phyloP scores from a whole-genome alignment of 805 yeast genomes.

The Nakazawaea populi region DNA sequence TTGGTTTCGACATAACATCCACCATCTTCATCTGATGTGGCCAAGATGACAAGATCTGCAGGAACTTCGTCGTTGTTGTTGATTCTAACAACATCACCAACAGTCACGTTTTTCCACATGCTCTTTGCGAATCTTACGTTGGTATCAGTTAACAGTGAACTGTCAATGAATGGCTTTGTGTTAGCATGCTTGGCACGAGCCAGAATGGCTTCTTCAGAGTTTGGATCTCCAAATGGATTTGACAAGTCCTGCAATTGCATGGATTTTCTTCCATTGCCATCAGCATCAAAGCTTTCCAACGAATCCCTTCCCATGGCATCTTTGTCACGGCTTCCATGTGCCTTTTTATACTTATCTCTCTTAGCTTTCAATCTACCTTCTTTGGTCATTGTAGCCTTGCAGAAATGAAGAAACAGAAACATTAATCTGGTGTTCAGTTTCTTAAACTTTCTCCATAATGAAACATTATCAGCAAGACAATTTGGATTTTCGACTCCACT shows the following conservation, averaged over 20 bases:
- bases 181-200: not conserved
- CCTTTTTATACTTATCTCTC: conserved; percentile 6
- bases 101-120: conserved; percentile 63
- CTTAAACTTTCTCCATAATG: conserved; percentile 65
- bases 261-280: conserved; percentile 11
- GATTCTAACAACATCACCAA: conserved; percentile 69
- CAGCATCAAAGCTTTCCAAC: conserved; percentile 25
- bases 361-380: conserved; percentile 11
- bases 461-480: conserved; percentile 45
- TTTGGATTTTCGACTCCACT: conserved; percentile 52
- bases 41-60: conserved; percentile 60
- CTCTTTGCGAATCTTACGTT: conserved; percentile 24
- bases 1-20: conserved; percentile 66
- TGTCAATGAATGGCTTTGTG: conserved; percentile 7
- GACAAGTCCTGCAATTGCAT: conserved; percentile 9
- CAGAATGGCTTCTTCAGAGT: not conserved
- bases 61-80: conserved; percentile 76
- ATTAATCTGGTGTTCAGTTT: conserved; percentile 32
- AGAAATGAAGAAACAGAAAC: conserved; percentile 5
- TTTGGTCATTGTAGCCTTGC: conserved; percentile 8
- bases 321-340: conserved; percentile 15
- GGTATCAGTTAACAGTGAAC: conserved; percentile 2
- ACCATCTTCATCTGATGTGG: conserved; percentile 65
- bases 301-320: conserved; percentile 19
- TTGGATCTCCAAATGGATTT: conserved; percentile 8